Conservation (phyloP, 2,329 filamentous ascomycete species). For the Aspergillus candidus region DNA sequence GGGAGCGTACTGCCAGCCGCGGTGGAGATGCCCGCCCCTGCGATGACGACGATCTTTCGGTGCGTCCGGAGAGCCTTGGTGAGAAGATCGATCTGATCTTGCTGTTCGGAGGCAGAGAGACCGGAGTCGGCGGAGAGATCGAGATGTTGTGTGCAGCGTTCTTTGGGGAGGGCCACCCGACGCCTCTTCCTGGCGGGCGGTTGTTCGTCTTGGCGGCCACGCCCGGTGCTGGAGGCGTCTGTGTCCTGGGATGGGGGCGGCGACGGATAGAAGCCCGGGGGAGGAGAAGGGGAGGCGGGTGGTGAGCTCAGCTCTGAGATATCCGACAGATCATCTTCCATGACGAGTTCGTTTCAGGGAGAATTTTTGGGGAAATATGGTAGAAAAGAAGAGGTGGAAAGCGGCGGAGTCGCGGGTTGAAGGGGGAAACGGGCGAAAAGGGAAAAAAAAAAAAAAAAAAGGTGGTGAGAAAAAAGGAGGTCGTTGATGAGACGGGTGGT, state of each 20-base stretch:
- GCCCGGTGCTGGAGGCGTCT: conserved; percentile 32
- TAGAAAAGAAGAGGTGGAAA: conserved; percentile 1
- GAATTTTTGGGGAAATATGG: conserved; percentile 7
- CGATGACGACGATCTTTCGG: conserved; percentile 94
- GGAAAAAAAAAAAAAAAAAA: conserved; percentile 8
- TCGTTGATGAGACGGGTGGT: not conserved
- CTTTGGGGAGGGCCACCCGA: conserved; percentile 54
- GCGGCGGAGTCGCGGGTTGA: conserved; percentile 4
- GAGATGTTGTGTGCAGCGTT: conserved; percentile 75
- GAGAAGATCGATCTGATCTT: conserved; percentile 61
- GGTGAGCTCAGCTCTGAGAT: conserved; percentile 39
- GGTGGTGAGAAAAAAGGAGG: conserved; percentile 5
- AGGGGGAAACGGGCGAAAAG: conserved; percentile 4
- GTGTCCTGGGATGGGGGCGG: conserved; percentile 40
- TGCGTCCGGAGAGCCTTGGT: conserved; percentile 73
- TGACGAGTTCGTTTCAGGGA: conserved; percentile 13
- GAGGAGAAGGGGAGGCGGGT: conserved; percentile 34
- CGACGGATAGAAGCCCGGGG: conserved; percentile 35
- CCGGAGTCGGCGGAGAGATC: conserved; percentile 50
- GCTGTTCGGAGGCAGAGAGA: conserved; percentile 45
- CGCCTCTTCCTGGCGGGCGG: conserved; percentile 71
- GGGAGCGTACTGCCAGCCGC: conserved; percentile 74
- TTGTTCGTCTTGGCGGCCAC: conserved; percentile 52
- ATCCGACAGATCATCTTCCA: conserved; percentile 30
- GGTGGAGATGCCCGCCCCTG: conserved; percentile 93